Evolutionary conservation across 352 stramenopile species (phyloP), one percentile per base, ranked within the genome.

Genomic region (Phytophthora pistaciae): DNA sequence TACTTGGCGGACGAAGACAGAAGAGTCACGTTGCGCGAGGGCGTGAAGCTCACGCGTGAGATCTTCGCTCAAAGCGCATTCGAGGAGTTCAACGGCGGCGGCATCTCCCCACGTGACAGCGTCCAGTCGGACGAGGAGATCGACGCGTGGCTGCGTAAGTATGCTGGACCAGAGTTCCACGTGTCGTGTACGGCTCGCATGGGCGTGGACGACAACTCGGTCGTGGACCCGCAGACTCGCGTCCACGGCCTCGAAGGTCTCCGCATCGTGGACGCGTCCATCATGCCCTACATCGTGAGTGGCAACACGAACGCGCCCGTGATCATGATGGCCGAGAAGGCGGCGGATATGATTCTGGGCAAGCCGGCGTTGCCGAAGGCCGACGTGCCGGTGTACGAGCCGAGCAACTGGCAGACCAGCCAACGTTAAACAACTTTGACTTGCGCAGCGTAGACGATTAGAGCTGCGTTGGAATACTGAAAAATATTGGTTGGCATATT

Each of bases 231-330:
- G 20, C 58, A 80, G 46, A 91, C 96, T 27, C 79, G 80, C 5
- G 92, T 98, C 7, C 83, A 94, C 53, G 93, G 92, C 20, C 53
- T 98, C 16, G 80, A 97, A n/a, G 83, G 85, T 46, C 79, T 98
- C 14, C 85, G 91, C n/a, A 73, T 98, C 27, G 92, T 94, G 9
- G 95, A 98, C 65, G 95, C 95, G 23, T 97, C 90, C 31, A 88
- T 98, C 67, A 98, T 98, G 83, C 95, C 94, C 25, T 93, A 90
- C 70, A 97, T 98, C 55, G 80, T 97, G 62, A 98, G 93, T 64
- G 95, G 94, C 46, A 98, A 98, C 78, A 88, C 97, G 18, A 98
- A 98, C 78, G 91, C 78, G 2, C 96, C 93, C 4, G 90, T 96
- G 23, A 95, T 98, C 73, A 97, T 98, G 80, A 79, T 98, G 20